Conservation (phyloP, 768 basidiomycete genomes). For the Amanita rubescens region DNA sequence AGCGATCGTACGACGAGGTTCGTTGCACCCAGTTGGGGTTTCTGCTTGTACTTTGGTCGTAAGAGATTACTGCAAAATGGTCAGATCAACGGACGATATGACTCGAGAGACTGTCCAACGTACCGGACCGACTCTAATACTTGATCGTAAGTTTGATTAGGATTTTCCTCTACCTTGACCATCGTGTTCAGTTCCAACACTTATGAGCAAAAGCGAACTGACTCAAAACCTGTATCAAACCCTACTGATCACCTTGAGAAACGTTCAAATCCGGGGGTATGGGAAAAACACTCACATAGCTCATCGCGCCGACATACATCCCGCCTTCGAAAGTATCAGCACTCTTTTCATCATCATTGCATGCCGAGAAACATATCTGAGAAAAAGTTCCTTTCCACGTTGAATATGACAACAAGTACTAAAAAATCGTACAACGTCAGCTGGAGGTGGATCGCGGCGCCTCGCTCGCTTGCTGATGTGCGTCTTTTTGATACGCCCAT, state of each 20-base stretch:
- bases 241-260: constrained; percentile 30
- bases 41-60: constrained; percentile 35
- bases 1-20: background rate
- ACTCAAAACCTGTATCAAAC: constrained; percentile 51
- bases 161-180: constrained; percentile 33
- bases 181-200: background rate
- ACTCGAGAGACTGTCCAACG: constrained; percentile 8
- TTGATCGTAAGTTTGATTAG: constrained; percentile 58
- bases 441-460: constrained; percentile 46
- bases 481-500: constrained; percentile 42
- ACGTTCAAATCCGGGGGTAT: background rate
- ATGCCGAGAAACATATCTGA: constrained; percentile 68
- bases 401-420: background rate
- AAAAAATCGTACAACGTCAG: constrained; percentile 55
- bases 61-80: constrained; percentile 42
- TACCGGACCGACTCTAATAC: constrained; percentile 54
- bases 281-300: constrained; percentile 50
- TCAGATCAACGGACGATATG: background rate
- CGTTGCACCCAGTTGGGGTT: constrained; percentile 4
- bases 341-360: constrained; percentile 65
- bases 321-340: constrained; percentile 61
- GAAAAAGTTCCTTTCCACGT: background rate
- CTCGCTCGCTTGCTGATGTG: constrained; percentile 28
- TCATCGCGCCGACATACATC: constrained; percentile 73
- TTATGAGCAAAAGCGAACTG: constrained; percentile 10